Conservation (phyloP, 2,329 filamentous ascomycete species). For the Eutypella sp. region DNA sequence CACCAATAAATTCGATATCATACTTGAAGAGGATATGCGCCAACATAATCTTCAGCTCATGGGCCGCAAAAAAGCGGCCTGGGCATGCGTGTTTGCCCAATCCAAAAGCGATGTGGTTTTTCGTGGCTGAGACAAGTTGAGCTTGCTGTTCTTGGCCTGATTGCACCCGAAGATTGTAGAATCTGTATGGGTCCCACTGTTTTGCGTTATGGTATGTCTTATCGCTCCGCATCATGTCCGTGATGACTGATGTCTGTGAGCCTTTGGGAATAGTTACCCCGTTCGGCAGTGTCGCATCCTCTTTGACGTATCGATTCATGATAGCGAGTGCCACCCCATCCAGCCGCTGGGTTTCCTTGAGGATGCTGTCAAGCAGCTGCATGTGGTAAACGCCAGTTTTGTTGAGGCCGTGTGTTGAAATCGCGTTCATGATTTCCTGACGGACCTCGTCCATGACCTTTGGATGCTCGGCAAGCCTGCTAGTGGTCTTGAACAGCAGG, state of each 20-base stretch:
- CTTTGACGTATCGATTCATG: not conserved
- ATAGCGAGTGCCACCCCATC: constrained; percentile 16
- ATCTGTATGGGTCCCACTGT: constrained; percentile 17
- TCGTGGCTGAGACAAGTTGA: constrained; percentile 25
- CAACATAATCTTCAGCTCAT: constrained; percentile 32
- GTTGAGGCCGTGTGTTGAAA: no score
- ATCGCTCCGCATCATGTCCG: constrained; percentile 12
- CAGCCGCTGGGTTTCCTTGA: constrained; percentile 21
- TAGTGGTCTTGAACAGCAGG: no score
- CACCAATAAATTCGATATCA: no score
- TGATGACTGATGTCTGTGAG: constrained; percentile 9
- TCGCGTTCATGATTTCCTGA: no score
- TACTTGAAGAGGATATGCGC: constrained; percentile 27
- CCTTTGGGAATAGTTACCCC: constrained; percentile 16
- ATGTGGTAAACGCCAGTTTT: constrained; percentile 18
- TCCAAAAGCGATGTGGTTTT: constrained; percentile 28
- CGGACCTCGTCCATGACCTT: no score
- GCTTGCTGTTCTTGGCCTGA: constrained; percentile 4
- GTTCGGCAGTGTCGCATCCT: constrained; percentile 12
- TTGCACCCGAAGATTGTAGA: constrained; percentile 9
- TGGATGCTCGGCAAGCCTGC: no score
- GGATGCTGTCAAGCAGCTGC: constrained; percentile 21
- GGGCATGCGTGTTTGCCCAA: constrained; percentile 34
- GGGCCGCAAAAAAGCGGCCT: constrained; percentile 33
- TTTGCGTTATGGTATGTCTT: constrained; percentile 11